phyloP scores from a whole-genome alignment of 1,139 yeast genomes.

The Suhomyces chickasaworum region DNA sequence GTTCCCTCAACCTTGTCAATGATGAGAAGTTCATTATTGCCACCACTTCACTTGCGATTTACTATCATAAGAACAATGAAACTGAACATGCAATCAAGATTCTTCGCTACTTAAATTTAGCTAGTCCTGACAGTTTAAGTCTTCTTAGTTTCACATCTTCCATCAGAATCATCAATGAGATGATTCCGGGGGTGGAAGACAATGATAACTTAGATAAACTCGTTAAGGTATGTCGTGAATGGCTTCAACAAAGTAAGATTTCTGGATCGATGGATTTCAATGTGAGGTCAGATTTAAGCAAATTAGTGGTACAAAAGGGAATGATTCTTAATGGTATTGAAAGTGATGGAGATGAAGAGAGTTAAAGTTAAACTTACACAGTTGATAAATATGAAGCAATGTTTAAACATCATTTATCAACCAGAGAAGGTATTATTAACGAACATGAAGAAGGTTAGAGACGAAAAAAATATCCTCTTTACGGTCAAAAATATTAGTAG shows the following conservation, averaged over 20 bases:
- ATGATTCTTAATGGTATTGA: slow-evolving; percentile 36
- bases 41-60: slow-evolving; percentile 29
- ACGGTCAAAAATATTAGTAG: neutral
- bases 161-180: slow-evolving; percentile 27
- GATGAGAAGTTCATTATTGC: slow-evolving; percentile 41
- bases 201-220: slow-evolving; percentile 31
- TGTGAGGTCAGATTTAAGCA: slow-evolving; percentile 33
- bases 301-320: slow-evolving; percentile 36
- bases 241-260: slow-evolving; percentile 34
- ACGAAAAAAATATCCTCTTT: neutral
- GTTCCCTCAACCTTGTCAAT: slow-evolving; percentile 36
- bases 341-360: slow-evolving; percentile 19
- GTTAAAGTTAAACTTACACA: no score
- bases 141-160: slow-evolving; percentile 37
- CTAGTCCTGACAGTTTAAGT: slow-evolving; percentile 15
- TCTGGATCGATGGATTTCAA: slow-evolving; percentile 24
- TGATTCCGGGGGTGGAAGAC: slow-evolving; percentile 28
- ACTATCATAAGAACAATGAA: slow-evolving; percentile 26
- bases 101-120: slow-evolving; percentile 29
- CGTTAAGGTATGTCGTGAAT: slow-evolving; percentile 31
- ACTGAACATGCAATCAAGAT: slow-evolving; percentile 25
- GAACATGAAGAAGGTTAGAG: neutral
- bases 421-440: neutral
- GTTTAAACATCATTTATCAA: no score
- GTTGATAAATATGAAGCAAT: no score